Conservation (phyloP, 2,329 filamentous ascomycete genomes). For the Trichoderma sp. region DNA sequence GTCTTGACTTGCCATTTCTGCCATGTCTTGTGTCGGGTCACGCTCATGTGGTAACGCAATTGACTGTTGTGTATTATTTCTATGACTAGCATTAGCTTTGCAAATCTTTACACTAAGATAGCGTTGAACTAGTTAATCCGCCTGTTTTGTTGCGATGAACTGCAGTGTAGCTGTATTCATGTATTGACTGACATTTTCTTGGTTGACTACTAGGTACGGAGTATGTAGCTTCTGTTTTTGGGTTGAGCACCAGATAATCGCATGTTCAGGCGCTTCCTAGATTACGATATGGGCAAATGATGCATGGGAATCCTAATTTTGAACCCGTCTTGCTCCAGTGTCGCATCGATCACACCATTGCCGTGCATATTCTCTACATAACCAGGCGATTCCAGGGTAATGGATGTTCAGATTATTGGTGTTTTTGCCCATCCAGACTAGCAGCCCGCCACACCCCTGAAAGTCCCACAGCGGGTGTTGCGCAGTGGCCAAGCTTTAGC, state of each 20-base stretch:
- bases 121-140: neutral
- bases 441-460: neutral
- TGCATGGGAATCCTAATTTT: neutral
- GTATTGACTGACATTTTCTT: neutral
- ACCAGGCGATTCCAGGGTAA: neutral
- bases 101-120: neutral
- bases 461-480: conserved; percentile 15
- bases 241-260: neutral
- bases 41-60: neutral
- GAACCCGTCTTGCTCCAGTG: neutral
- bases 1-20: conserved; percentile 15
- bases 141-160: neutral
- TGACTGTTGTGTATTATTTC: neutral
- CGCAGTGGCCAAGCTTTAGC: conserved; percentile 16
- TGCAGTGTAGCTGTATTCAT: neutral
- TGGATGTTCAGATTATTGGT: neutral
- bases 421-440: neutral
- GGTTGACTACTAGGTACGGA: neutral
- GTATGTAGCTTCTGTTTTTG: neutral
- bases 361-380: neutral
- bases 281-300: neutral
- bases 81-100: neutral
- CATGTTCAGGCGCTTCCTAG: neutral
- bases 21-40: neutral
- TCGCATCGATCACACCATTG: neutral